These are phyloP conservation scores for Oryza longistaminata DNA, from an alignment of 176 grass and related monocot species.

Conservation along the genomic window DNA sequence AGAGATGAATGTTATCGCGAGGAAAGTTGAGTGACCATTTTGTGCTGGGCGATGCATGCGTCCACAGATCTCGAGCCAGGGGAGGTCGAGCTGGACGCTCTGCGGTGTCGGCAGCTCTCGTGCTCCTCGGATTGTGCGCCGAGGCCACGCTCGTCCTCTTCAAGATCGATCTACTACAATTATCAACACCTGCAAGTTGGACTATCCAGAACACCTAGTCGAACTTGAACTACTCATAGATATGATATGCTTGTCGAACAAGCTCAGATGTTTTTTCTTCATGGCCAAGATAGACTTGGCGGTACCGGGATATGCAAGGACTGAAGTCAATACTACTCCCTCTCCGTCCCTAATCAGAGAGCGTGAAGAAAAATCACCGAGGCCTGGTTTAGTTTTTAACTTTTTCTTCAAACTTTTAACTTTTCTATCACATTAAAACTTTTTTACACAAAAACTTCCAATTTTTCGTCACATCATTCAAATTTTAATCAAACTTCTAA, in stretches of 20 bases:
- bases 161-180: background rate
- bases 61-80: conserved; percentile 5
- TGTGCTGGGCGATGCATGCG: background rate
- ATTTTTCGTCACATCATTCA: no score
- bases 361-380: no score
- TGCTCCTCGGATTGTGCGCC: conserved; percentile 1
- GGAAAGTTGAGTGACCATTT: background rate
- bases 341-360: no score
- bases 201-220: background rate
- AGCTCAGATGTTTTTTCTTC: background rate
- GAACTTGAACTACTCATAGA: no score
- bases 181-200: background rate
- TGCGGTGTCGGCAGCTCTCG: conserved; percentile 1
- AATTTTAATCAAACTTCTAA: no score
- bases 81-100: background rate
- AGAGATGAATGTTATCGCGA: background rate
- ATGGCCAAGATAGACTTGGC: background rate
- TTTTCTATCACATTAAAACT: no score
- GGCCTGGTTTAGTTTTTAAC: no score
- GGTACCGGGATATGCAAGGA: background rate
- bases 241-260: background rate
- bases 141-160: background rate
- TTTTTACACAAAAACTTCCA: no score
- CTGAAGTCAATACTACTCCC: background rate
- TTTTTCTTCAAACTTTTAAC: no score